These are phyloP conservation scores for Buxus sempervirens DNA, from an alignment of 164 flowering plant genomes.

Conservation along the genomic window DNA sequence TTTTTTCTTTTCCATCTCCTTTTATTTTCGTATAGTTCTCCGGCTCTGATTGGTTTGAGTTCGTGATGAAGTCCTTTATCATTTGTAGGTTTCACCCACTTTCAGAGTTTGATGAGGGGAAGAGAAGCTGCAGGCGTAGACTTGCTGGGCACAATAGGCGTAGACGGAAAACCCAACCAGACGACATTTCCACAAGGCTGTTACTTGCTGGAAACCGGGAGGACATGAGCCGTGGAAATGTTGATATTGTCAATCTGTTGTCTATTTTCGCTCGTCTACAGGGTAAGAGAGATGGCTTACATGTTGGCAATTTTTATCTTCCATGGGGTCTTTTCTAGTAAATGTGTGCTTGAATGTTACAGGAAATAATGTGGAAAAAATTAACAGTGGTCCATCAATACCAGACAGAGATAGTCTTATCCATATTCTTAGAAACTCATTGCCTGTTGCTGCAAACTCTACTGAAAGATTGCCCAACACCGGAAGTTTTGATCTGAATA, in stretches of 20 bases:
- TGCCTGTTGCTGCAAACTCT: slow-evolving; percentile 38
- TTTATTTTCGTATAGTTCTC: background rate
- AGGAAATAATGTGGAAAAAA: slow-evolving; percentile 38
- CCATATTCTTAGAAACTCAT: slow-evolving; percentile 53
- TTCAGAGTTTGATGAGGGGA: slow-evolving; percentile 84
- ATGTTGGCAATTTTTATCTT: background rate
- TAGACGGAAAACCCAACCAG: slow-evolving; percentile 77
- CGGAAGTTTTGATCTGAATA: slow-evolving; percentile 29
- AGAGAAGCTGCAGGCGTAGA: slow-evolving; percentile 85
- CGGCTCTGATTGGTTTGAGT: background rate
- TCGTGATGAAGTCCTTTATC: background rate
- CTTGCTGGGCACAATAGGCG: slow-evolving; percentile 86
- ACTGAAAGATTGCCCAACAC: slow-evolving; percentile 31
- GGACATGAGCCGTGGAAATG: slow-evolving; percentile 24
- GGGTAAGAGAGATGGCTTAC: slow-evolving; percentile 32
- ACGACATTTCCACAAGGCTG: slow-evolving; percentile 43
- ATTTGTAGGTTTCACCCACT: slow-evolving; percentile 74
- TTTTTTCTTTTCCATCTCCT: too few relatives aligned
- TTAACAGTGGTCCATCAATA: slow-evolving; percentile 17
- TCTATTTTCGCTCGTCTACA: slow-evolving; percentile 52
- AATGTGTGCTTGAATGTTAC: background rate
- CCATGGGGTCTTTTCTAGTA: background rate
- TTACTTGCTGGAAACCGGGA: slow-evolving; percentile 31
- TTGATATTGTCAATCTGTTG: slow-evolving; percentile 55
- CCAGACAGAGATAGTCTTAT: slow-evolving; percentile 52